Evolutionary conservation across 148 eudicot genomes (phyloP).

Genomic region (Rheum nobile): DNA sequence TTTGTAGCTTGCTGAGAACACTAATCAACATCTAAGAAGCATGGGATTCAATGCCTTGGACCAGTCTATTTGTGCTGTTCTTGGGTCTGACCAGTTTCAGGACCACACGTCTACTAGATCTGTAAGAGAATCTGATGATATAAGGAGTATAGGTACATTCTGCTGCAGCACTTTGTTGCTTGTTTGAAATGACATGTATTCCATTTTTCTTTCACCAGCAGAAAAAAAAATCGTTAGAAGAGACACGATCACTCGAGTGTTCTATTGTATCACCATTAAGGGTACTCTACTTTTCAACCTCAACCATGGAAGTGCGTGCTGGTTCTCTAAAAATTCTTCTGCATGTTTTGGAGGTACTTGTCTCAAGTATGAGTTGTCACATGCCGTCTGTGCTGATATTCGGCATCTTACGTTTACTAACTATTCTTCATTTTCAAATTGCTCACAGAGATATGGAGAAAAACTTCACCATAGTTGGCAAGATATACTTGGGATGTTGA

Average conservation of each 20-base stretch:
- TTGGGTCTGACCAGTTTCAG: conserved; percentile 79
- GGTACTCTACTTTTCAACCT: conserved; percentile 59
- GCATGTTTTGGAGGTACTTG: conserved; percentile 84
- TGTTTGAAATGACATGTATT: background rate
- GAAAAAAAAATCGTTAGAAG: conserved; percentile 28
- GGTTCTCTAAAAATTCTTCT: conserved; percentile 85
- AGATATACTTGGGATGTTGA: conserved; percentile 84
- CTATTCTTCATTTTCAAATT: conserved; percentile 12
- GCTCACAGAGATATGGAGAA: conserved; percentile 79
- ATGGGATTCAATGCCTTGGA: conserved; percentile 91
- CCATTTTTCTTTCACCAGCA: conserved; percentile 14
- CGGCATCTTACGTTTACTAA: background rate
- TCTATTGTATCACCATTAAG: conserved; percentile 77
- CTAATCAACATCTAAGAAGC: conserved; percentile 58
- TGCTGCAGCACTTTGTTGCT: background rate
- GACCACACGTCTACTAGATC: conserved; percentile 29
- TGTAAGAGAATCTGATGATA: conserved; percentile 32
- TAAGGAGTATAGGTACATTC: conserved; percentile 15
- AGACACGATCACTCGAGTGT: conserved; percentile 67
- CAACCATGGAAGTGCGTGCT: conserved; percentile 67
- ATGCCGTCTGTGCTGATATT: conserved; percentile 1
- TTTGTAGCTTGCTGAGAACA: conserved; percentile 74
- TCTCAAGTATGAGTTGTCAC: conserved; percentile 1
- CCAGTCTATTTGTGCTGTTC: conserved; percentile 82
- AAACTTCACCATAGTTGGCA: conserved; percentile 86